A percentile compares a stretch with the other conserved stretches of the same genome.
These are phyloP conservation scores for Pinus albicaulis DNA, from an alignment of 75 land plant genomes.

Conservation along the genomic window DNA sequence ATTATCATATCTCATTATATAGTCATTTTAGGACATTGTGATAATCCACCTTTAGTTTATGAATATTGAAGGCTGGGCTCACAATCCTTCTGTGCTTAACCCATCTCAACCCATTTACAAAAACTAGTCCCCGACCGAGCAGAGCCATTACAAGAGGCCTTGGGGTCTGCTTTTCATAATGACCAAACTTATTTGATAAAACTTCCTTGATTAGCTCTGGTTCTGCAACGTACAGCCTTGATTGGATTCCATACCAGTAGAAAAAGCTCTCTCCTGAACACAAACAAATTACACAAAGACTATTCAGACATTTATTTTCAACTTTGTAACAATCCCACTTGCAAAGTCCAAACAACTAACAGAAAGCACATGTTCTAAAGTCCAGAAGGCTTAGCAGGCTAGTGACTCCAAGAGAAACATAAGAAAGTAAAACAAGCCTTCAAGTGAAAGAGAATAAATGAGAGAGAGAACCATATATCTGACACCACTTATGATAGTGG, in stretches of 20 bases:
- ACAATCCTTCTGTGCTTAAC: constrained; percentile 14
- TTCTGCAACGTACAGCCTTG: constrained; percentile 38
- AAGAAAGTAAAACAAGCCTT: not conserved
- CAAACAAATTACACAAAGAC: not conserved
- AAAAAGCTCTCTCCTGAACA: constrained; percentile 41
- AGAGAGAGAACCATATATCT: constrained; percentile 11
- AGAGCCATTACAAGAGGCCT: constrained; percentile 9
- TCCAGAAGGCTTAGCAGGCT: not conserved
- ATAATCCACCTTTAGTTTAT: constrained; percentile 27
- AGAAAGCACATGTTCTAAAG: not conserved
- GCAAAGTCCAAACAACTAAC: too few relatives aligned
- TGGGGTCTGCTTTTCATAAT: not conserved
- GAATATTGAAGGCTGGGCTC: constrained; percentile 29
- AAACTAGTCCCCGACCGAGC: constrained; percentile 26
- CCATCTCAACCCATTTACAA: constrained; percentile 20
- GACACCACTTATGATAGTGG: constrained; percentile 21
- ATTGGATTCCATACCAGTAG: constrained; percentile 43
- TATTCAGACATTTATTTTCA: too few relatives aligned
- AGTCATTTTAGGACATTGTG: too few relatives aligned
- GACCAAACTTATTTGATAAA: constrained; percentile 33
- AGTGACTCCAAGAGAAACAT: not conserved
- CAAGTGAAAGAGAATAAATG: not conserved
- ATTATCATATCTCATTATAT: too few relatives aligned
- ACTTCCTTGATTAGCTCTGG: constrained; percentile 40
- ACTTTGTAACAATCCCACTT: too few relatives aligned